Evolutionary conservation across 1,284 basidiomycete genomes (phyloP), one percentile per base, ranked within the genome.

Genomic region (Sporisorium scitamineum): DNA sequence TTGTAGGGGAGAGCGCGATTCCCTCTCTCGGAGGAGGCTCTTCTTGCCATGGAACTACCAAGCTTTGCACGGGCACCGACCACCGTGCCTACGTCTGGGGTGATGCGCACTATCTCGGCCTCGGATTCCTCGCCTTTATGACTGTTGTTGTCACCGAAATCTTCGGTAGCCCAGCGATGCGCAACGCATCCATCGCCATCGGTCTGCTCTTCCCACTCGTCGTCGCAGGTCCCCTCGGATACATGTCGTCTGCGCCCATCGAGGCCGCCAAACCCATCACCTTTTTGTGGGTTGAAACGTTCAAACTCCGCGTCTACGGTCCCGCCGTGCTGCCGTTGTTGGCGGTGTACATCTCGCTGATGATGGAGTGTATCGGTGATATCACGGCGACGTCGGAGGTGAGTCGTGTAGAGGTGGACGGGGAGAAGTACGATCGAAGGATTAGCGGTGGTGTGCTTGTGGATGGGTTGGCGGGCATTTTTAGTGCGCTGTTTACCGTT

Each of bases 281-380:
- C 8, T 84, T 74, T 14, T 50, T 39, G 54, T 91, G 90, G 92
- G 92, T 92, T 0, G 88, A 92, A 68, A 91, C 89, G 0, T 94
- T 94, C 88, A 92, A 92, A 79, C 89, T 94, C 34, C 83, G 89
- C 0, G 89, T 95, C 0, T 93, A 95, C 77, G 89, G 91, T 2
- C 92, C 93, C 3, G 92, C 92, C 0, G 92, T 95, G 47, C 85
- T 95, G 29, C 93, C 93, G 0, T 91, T 94, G 89, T 83, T 94
- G 24, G 92, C 92, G 0, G 92, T 94, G 1, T 94, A 94, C 84
- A 87, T 82, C 22, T 61, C 61, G 29, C 66, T 80, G 18, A 90
- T 91, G 2, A 92, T 93, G 91, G 93, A 94, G 85, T 91, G 92
- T 5, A 93, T 93, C 54, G 93, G 93, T 1, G 93, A 94, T 79